A percentile compares a stretch with the other conserved stretches of the same genome.
These are phyloP conservation scores for Narthecium ossifragum DNA, from an alignment of 106 monocot species.

Conservation along the genomic window DNA sequence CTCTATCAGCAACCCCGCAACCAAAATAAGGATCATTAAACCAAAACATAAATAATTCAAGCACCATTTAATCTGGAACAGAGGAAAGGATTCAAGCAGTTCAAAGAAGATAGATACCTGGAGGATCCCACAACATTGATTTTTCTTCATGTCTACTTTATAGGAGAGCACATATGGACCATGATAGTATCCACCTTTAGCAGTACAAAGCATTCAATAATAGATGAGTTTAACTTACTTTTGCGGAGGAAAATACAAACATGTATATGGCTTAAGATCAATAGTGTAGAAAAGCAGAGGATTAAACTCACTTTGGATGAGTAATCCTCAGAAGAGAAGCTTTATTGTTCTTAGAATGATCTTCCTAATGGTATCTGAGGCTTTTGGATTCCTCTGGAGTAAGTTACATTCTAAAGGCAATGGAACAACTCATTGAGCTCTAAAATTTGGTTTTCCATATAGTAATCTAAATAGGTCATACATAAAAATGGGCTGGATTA, in stretches of 20 bases:
- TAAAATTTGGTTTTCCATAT: no score
- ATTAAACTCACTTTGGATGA: constrained; percentile 27
- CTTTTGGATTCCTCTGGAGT: constrained; percentile 30
- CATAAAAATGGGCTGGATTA: not conserved
- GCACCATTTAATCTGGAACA: not conserved
- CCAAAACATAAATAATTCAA: not conserved
- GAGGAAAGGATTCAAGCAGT: not conserved
- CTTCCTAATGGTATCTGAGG: constrained; percentile 17
- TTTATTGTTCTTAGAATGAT: constrained; percentile 39
- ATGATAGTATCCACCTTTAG: constrained; percentile 46
- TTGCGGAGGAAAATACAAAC: no score
- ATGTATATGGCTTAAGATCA: not conserved
- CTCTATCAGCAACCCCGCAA: not conserved
- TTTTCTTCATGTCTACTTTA: constrained; percentile 45
- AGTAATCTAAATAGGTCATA: not conserved
- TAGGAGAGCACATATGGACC: constrained; percentile 41
- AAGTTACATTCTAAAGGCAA: not conserved
- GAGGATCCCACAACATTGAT: constrained; percentile 44
- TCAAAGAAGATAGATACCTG: constrained; percentile 19
- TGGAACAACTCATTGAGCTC: not conserved
- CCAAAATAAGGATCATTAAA: not conserved
- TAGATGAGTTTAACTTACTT: no score
- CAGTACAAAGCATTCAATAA: not conserved
- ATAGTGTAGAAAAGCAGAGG: not conserved
- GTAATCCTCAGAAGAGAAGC: constrained; percentile 48